Percentiles rank a stretch among this genome's conserved stretches.
These are phyloP conservation scores for Aegilops tauschii DNA, from an alignment of 176 grass and related monocot species.

Conservation along the genomic window DNA sequence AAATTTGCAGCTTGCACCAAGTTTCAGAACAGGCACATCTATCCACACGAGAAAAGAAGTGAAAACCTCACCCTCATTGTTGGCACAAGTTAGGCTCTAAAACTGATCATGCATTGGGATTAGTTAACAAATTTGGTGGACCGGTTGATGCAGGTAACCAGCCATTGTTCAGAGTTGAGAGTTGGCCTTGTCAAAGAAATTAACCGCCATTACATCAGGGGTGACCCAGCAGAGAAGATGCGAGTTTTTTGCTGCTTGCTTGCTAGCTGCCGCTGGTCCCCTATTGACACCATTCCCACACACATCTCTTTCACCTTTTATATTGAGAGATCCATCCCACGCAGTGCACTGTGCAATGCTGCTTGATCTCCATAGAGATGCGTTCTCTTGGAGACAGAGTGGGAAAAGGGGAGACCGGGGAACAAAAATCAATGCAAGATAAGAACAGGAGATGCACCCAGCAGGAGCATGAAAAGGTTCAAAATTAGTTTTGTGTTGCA, in stretches of 20 bases:
- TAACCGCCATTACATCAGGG: slow-evolving; percentile 13
- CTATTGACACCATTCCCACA: not conserved
- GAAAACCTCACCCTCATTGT: not conserved
- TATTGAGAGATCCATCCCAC: not conserved
- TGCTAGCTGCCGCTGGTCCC: slow-evolving; percentile 21
- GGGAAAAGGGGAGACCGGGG: too few species aligned
- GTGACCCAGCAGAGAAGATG: not conserved
- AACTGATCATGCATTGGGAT: not conserved
- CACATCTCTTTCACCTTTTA: not conserved
- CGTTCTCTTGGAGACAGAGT: too few species aligned
- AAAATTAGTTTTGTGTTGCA: too few species aligned
- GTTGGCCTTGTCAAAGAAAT: not conserved
- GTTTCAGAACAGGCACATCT: not conserved
- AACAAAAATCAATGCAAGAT: too few species aligned
- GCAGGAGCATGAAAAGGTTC: too few species aligned
- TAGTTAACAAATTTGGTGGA: not conserved
- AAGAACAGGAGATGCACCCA: too few species aligned
- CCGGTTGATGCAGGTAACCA: not conserved
- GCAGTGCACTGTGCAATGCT: too few species aligned
- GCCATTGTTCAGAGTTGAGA: not conserved
- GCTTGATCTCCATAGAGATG: too few species aligned
- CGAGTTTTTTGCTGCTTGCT: not conserved
- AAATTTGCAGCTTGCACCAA: not conserved
- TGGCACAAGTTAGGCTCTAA: too few species aligned
- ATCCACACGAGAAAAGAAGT: not conserved